phyloP scores from a whole-genome alignment of 495 filamentous ascomycete species.

The Penicillium paxilli region DNA sequence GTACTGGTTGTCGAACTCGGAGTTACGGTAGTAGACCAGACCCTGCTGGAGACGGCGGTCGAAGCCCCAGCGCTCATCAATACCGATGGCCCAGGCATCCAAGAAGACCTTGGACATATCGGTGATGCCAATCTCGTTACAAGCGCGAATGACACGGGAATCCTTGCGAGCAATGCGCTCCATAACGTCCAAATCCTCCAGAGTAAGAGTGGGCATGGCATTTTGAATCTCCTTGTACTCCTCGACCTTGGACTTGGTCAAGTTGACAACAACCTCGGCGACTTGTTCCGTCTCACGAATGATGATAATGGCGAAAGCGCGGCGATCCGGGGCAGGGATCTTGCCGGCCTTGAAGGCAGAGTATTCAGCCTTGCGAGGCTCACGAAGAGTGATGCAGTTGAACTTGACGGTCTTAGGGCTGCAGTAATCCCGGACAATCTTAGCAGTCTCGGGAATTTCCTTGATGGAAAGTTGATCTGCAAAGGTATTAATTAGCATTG shows the following conservation, averaged over 20 bases:
- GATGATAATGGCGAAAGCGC: constrained; percentile 36
- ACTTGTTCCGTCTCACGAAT: constrained; percentile 35
- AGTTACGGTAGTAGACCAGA: constrained; percentile 43
- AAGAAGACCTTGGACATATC: constrained; percentile 87
- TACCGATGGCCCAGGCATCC: constrained; percentile 53
- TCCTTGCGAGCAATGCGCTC: constrained; percentile 73
- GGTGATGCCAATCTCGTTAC: constrained; percentile 75
- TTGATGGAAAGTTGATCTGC: constrained; percentile 34
- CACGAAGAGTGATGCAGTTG: constrained; percentile 81
- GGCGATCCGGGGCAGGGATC: constrained; percentile 35
- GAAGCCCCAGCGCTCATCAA: constrained; percentile 41
- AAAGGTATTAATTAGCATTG: neutral
- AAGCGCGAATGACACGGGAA: constrained; percentile 83
- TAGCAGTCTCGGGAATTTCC: constrained; percentile 33
- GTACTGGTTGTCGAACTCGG: constrained; percentile 48
- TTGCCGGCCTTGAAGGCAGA: constrained; percentile 65
- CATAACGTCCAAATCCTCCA: constrained; percentile 85
- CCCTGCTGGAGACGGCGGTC: constrained; percentile 41
- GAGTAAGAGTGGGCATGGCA: constrained; percentile 83
- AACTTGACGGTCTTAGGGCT: constrained; percentile 57
- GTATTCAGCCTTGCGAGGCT: constrained; percentile 81
- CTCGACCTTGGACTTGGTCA: constrained; percentile 64
- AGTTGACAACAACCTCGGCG: constrained; percentile 78
- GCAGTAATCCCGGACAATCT: constrained; percentile 33
- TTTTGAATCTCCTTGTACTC: constrained; percentile 70